Base-by-base conservation (phyloP, 2,329 filamentous ascomycete species). In the Colletotrichum neosansevieriae region DNA sequence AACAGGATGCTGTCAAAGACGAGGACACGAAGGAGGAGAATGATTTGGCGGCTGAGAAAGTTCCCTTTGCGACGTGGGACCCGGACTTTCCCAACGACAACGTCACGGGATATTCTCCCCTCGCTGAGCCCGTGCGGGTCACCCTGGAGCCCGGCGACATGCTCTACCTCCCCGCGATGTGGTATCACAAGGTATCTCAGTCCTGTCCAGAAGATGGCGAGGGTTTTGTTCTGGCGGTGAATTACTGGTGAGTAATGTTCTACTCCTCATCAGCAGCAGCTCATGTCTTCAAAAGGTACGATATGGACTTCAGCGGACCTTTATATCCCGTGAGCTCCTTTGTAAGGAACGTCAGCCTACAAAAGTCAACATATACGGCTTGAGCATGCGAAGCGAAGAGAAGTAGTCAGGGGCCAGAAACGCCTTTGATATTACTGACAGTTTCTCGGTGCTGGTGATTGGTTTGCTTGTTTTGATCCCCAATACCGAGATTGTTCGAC, bases 121-220 rank as follows among this genome's bases (percentile, higher is more conserved):
- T 90, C 11, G 88, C 88, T 0, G 79, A 80, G 54, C 90, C 91
- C 6, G 73, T 94, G 70, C 82, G 85, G n/a, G 88, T 94, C 1
- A 92, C 89, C 0, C 79, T 96, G 3, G 78, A 90, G 1, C 86
- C 89, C 10, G 92, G 92, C 0, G 93, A 96, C 75, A 93, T 96
- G 89, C 78, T 96, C 15, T 96, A 96, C 79, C 81, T 96, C 34
- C 93, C 93, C 6, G 89, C 91, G 6, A 87, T 94, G 84, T 96
- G 93, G 93, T 92, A 71, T 15, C 93, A 96, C 76, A 94, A 95
- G 76, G 93, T 96, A 4, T 89, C 87, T 6, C 93, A 96, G 75
- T 89, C 86, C 2, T 89, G 88, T 71, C 84, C 84, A 0, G 81
- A 87, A 1, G 91, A 92, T 62, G 90, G 87, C 0, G 91, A 94